Evolutionary conservation across 148 eudicot genomes (phyloP).

Genomic region (Pharnaceum exiguum): DNA sequence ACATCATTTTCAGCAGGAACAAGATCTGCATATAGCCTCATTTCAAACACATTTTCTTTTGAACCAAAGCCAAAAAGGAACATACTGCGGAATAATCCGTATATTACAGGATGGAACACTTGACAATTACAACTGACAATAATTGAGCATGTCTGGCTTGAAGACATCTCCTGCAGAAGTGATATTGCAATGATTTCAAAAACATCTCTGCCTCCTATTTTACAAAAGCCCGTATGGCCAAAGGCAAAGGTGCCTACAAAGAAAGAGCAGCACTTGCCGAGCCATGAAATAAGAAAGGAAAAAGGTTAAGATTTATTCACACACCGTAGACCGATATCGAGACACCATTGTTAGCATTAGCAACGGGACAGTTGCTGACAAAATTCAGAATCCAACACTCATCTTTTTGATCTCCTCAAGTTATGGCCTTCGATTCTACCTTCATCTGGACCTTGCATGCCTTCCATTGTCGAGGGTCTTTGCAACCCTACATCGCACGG

Average conservation of each 20-base stretch:
- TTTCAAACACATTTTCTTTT: too few relatives aligned
- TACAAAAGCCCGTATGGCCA: slow-evolving; percentile 17
- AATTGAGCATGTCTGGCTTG: neutral
- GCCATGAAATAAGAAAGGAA: neutral
- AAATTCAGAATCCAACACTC: neutral
- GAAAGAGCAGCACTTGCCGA: neutral
- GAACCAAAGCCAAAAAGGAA: neutral
- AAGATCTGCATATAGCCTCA: too few relatives aligned
- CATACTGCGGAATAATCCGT: too few relatives aligned
- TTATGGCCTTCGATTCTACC: slow-evolving; percentile 9
- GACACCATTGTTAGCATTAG: neutral
- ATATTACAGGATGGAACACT: neutral
- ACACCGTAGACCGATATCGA: too few relatives aligned
- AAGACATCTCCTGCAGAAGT: neutral
- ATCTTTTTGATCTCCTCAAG: slow-evolving; percentile 28
- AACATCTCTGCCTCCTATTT: neutral
- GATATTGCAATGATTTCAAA: neutral
- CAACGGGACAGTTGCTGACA: slow-evolving; percentile 14
- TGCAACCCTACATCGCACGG: slow-evolving; percentile 16
- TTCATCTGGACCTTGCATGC: slow-evolving; percentile 14
- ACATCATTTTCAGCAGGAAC: too few relatives aligned
- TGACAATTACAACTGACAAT: neutral
- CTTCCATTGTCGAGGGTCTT: slow-evolving; percentile 20
- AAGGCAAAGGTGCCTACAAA: neutral
- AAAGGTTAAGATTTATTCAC: neutral